phyloP scores from a whole-genome alignment of 2,329 filamentous ascomycete genomes.

The Paramyrothecium roridum region DNA sequence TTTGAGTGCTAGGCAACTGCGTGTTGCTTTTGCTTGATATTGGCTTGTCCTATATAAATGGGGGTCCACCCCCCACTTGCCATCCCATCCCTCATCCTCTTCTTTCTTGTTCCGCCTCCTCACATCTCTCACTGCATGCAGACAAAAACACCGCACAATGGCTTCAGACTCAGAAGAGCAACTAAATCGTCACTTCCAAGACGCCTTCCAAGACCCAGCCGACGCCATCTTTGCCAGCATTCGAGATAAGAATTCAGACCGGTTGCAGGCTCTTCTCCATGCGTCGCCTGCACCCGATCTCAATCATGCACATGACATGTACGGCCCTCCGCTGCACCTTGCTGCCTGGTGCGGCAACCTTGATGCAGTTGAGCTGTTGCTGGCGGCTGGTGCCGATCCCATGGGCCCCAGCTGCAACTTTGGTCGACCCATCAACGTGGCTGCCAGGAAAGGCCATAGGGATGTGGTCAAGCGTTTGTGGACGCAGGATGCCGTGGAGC shows the following conservation, averaged over 20 bases:
- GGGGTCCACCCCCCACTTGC: too few relatives aligned
- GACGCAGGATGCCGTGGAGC: not conserved
- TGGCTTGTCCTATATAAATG: too few relatives aligned
- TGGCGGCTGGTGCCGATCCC: constrained; percentile 6
- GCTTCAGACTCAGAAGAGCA: too few relatives aligned
- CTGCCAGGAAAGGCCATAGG: not conserved
- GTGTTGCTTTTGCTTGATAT: too few relatives aligned
- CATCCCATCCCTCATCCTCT: too few relatives aligned
- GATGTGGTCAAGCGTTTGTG: not conserved
- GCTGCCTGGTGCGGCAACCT: constrained; percentile 4
- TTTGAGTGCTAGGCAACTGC: too few relatives aligned
- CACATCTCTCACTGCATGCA: too few relatives aligned
- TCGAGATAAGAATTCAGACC: not conserved
- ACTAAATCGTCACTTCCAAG: too few relatives aligned
- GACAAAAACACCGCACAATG: too few relatives aligned
- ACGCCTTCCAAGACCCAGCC: too few relatives aligned
- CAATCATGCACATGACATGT: not conserved
- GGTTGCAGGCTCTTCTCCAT: not conserved
- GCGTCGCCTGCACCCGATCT: not conserved
- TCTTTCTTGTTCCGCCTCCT: too few relatives aligned
- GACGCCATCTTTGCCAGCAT: not conserved
- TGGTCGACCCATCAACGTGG: not conserved
- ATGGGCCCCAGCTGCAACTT: not conserved
- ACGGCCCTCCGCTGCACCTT: constrained; percentile 5
- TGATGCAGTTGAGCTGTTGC: constrained; percentile 5